Evolutionary conservation across 352 stramenopile species (phyloP), one percentile per base, ranked within the genome.

Genomic region (Hyphochytrium catenoides): DNA sequence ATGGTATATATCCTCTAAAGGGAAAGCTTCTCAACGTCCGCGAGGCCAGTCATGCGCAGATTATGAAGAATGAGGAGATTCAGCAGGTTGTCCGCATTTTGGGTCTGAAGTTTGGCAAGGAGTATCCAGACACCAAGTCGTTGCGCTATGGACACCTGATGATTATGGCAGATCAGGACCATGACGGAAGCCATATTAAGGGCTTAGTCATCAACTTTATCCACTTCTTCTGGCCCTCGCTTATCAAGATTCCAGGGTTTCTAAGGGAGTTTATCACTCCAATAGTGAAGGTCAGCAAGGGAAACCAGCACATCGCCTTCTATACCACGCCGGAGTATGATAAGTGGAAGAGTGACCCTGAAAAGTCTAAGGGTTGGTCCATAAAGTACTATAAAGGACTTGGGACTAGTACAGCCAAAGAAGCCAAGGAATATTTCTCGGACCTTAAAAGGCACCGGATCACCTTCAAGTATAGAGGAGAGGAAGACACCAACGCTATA

Each of bases 161-260:
- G 55, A 91, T 97, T 47, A 99, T 99, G 93, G 93, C 92, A 4
- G 93, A 99, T 68, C 93, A 99, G 64, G 93, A 99, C 59, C 82
- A 95, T 41, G 83, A 95, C 37, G 86, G 92, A 7, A 94, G 70
- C 24, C 92, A 99, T 57, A 99, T 99, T 65, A 99, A 99, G 56
- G 92, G 86, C 1, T 56, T 97, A 17, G 49, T 95, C 24, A 96
- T 99, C 57, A 99, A 99, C 48, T 82, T 98, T 27, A 88, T 99
- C 33, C 90, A 98, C 62, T 68, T 87, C 32, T 98, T 95, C 48
- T 98, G 90, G 90, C 93, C 93, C 0, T 81, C 75, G 7, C 54
- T 99, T 40, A 58, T 98, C 23, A 60, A 94, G 39, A 49, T 84
- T 31, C 62, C 73, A 8, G 74, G 75, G 14, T 99, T 99, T 40